Evolutionary conservation across 192 early-diverging fungal species (phyloP).

Genomic region (Coemansia sp.): DNA sequence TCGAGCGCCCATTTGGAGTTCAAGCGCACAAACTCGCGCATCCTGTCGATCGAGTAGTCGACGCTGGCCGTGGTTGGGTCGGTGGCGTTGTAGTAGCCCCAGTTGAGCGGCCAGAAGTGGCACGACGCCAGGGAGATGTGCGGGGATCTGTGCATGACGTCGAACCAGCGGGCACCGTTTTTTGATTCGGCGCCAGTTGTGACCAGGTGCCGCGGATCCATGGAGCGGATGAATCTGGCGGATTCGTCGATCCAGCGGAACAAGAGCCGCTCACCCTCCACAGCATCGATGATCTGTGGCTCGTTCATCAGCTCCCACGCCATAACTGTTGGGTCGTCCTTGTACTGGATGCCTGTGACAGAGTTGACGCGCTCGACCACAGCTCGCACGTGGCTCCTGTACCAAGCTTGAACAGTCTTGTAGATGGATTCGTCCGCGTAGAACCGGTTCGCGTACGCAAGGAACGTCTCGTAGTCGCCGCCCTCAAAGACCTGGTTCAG

Average conservation of each 20-base stretch:
- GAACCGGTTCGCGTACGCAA: conserved; percentile 57
- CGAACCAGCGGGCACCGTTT: conserved; percentile 56
- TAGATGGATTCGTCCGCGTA: conserved; percentile 45
- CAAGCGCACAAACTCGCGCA: conserved; percentile 42
- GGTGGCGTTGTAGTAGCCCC: conserved; percentile 61
- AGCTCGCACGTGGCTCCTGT: conserved; percentile 48
- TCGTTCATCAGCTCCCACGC: conserved; percentile 77
- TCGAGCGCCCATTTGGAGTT: conserved; percentile 57
- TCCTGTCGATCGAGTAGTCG: conserved; percentile 46
- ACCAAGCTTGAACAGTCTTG: conserved; percentile 41
- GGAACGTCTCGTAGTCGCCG: conserved; percentile 50
- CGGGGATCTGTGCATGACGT: conserved; percentile 49
- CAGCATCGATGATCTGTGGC: conserved; percentile 56
- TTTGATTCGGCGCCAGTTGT: conserved; percentile 70
- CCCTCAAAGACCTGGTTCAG: conserved; percentile 14
- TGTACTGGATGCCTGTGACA: conserved; percentile 56
- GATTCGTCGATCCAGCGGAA: conserved; percentile 59
- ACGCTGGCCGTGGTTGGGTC: conserved; percentile 43
- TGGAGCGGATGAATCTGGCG: conserved; percentile 52
- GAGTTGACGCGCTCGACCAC: conserved; percentile 57
- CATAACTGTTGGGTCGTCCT: conserved; percentile 63
- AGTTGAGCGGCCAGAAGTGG: conserved; percentile 61
- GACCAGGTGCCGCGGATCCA: conserved; percentile 63
- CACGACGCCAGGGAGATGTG: conserved; percentile 59
- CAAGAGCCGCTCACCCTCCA: conserved; percentile 10